phyloP scores from a whole-genome alignment of 139 green algal species.

The Diplosphaera chodatii region DNA sequence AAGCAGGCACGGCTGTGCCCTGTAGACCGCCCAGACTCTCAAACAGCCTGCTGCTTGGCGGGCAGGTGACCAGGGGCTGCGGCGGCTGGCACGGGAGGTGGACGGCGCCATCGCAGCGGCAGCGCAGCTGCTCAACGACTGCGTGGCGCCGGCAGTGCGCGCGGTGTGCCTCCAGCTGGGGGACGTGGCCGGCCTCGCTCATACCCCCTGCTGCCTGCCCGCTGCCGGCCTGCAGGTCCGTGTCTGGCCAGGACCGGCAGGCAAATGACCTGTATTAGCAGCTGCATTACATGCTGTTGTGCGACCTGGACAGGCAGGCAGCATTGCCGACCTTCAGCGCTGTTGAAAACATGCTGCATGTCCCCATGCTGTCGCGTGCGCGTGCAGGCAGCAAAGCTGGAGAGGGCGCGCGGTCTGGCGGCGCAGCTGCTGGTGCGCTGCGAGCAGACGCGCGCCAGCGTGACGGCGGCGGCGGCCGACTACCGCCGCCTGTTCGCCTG shows the following conservation, averaged over 20 bases:
- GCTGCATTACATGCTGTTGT: too few relatives aligned
- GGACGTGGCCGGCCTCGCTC: conserved; percentile 49
- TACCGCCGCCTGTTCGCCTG: conserved; percentile 63
- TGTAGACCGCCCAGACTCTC: too few relatives aligned
- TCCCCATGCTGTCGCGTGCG: too few relatives aligned
- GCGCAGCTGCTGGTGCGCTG: conserved; percentile 32
- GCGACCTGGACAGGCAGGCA: too few relatives aligned
- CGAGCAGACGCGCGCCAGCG: conserved; percentile 37
- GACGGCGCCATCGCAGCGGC: conserved; percentile 38
- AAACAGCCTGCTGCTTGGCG: too few relatives aligned
- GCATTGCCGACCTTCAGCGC: too few relatives aligned
- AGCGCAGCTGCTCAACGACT: conserved; percentile 30
- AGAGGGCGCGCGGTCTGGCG: conserved; percentile 13
- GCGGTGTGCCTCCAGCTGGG: conserved; percentile 47
- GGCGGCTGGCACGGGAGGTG: conserved; percentile 47
- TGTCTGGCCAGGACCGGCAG: too few relatives aligned
- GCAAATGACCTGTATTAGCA: too few relatives aligned
- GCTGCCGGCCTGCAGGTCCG: conserved; percentile 34
- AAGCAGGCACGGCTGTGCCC: too few relatives aligned
- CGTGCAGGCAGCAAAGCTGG: conserved; percentile 28
- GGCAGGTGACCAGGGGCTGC: conserved; percentile 44
- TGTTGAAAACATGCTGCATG: too few relatives aligned
- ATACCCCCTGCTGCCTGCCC: conserved; percentile 10
- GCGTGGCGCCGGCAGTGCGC: conserved; percentile 36
- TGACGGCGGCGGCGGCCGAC: conserved; percentile 24